These are phyloP conservation scores for Holtermannia corniformis DNA, from an alignment of 768 basidiomycete genomes.

Conservation along the genomic window DNA sequence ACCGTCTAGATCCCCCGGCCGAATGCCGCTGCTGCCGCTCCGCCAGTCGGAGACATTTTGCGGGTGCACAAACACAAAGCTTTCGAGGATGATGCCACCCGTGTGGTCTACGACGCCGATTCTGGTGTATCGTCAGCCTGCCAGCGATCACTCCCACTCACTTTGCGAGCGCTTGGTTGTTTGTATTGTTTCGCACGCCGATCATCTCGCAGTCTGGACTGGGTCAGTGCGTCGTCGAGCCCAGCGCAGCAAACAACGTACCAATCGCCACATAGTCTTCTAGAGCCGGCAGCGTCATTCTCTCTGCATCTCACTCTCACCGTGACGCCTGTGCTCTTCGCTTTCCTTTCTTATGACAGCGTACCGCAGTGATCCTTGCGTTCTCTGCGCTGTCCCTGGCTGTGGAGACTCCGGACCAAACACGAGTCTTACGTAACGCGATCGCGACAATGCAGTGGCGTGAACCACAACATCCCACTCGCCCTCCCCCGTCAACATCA, in stretches of 20 bases:
- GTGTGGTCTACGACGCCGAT: slow-evolving; percentile 80
- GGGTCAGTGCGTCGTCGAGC: neutral
- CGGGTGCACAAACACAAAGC: slow-evolving; percentile 63
- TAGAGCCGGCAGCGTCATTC: slow-evolving; percentile 7
- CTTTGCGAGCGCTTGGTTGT: slow-evolving; percentile 23
- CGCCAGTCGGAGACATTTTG: slow-evolving; percentile 83
- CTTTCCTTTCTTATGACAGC: too few species aligned
- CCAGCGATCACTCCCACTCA: slow-evolving; percentile 1
- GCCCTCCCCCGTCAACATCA: too few species aligned
- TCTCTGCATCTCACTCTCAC: too few species aligned
- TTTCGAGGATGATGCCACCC: slow-evolving; percentile 65
- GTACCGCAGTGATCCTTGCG: too few species aligned
- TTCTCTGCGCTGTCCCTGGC: too few species aligned
- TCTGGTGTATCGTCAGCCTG: slow-evolving; percentile 7
- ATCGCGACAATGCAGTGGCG: too few species aligned
- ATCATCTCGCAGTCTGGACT: slow-evolving; percentile 30
- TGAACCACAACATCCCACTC: too few species aligned
- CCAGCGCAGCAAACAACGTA: slow-evolving; percentile 1
- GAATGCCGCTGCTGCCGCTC: slow-evolving; percentile 74
- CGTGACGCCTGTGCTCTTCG: too few species aligned
- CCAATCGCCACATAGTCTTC: slow-evolving; percentile 26
- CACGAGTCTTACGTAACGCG: too few species aligned
- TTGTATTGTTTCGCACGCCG: neutral
- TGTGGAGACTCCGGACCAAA: too few species aligned
- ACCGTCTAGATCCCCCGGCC: slow-evolving; percentile 59